Percentiles rank a stretch among this genome's conserved stretches.
Conservation (phyloP, 139 green algal genomes). For the Astrephomene gubernaculifera region DNA sequence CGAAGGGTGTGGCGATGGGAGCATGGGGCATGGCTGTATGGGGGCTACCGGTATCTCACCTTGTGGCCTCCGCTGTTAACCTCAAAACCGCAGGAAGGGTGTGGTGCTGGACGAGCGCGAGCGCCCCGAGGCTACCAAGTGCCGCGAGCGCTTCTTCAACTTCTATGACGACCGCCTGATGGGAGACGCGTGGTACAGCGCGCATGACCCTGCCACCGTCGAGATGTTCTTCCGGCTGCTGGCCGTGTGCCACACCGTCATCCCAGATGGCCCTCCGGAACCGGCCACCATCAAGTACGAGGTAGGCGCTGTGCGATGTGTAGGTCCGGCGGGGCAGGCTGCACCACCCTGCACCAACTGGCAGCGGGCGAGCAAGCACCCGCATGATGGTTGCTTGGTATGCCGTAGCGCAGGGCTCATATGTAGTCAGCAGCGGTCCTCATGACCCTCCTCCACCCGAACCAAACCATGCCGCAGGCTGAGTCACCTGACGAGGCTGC, state of each 20-base stretch:
- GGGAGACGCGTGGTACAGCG: slow-evolving; percentile 72
- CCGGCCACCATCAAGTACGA: slow-evolving; percentile 72
- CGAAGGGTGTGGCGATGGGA: too few species aligned
- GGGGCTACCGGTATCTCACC: too few species aligned
- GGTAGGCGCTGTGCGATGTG: too few species aligned
- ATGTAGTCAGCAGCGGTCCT: too few species aligned
- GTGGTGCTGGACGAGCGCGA: slow-evolving; percentile 36
- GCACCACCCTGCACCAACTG: too few species aligned
- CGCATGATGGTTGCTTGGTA: too few species aligned
- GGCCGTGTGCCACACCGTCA: slow-evolving; percentile 86
- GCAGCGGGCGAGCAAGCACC: too few species aligned
- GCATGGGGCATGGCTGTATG: too few species aligned
- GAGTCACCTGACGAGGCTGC: slow-evolving; percentile 90
- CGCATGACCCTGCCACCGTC: slow-evolving; percentile 44
- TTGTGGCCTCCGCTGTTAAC: too few species aligned
- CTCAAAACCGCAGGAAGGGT: slow-evolving; percentile 43
- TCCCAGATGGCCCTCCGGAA: slow-evolving; percentile 66
- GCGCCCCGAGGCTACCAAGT: slow-evolving; percentile 21
- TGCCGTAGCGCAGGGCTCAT: too few species aligned
- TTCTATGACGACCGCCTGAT: slow-evolving; percentile 88
- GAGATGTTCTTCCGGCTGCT: slow-evolving; percentile 83
- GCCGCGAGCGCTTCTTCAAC: slow-evolving; percentile 78
- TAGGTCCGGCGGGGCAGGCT: too few species aligned
- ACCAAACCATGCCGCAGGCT: slow-evolving; percentile 36
- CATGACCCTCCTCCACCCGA: background rate